Base-by-base conservation (phyloP, 1,139 yeast genomes). In the Groenewaldozyma auringiensis region DNA sequence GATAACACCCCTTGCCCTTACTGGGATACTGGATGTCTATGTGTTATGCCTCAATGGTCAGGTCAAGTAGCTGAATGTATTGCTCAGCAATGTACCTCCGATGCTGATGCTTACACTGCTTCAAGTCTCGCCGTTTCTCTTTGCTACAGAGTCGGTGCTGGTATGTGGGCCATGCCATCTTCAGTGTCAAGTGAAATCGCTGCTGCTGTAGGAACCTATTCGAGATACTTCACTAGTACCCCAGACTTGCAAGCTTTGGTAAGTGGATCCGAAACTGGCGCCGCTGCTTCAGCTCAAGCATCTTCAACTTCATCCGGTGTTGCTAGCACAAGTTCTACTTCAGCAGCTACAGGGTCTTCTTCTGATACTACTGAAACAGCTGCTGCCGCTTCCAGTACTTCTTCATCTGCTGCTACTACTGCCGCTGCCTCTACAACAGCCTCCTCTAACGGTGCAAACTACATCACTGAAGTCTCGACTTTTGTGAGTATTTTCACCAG, bases 11-110 rank as follows among this genome's bases (percentile, higher is more conserved):
- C 57, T 16, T 74, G 78, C 55, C 78, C 78, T 32, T 72, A 73
- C 64, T 74, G 78, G 78, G 78, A 74, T 52, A 71, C 78, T 34
- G 78, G 78, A 2, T 74, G 78, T 42, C 46, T 53, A 2, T 73
- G 78, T 61, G 75, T 73, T n/a, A 72, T 74, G 76, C 70, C 74
- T 18, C 70, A 65, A 51, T 74, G 75, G 74, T 63, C 72, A 31
- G 75, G 74, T 21, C 55, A 59, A 44, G 75, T 74, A 29, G 78
- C 71, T 27, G 61, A 64, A 45, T 74, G 78, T 59, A 59, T 72
- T 48, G 76, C 75, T 41, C 52, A 61, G 42, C 51, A 55, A 17
- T 74, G 78, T 58, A 43, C 56, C 21, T 25, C 29, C 29, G 76
- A 75, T 37, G 42, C 53, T 3, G 73, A 71, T 44, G 71, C 74